Percentiles rank a stretch among this genome's conserved stretches.
Conservation (phyloP, 495 filamentous ascomycete genomes). For the Penicillium waksmanii region DNA sequence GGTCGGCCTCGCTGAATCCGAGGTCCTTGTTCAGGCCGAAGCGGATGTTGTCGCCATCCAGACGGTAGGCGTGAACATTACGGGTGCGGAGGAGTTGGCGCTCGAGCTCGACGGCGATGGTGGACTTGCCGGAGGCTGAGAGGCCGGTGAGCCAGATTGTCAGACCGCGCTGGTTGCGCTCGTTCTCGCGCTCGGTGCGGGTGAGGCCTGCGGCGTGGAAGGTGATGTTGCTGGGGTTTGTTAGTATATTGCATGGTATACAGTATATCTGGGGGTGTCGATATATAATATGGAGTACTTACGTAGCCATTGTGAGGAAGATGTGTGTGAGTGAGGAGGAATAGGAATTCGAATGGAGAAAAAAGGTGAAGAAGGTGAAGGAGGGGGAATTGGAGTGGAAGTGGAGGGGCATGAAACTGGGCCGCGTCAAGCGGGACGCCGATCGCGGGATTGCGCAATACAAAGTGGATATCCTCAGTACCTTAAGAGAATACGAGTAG, state of each 20-base stretch:
- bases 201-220: conserved; percentile 92
- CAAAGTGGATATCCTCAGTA: background rate
- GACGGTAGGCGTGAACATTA: conserved; percentile 81
- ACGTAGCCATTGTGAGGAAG: conserved; percentile 51
- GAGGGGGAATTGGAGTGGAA: conserved; percentile 2
- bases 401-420: conserved; percentile 20
- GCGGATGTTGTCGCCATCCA: conserved; percentile 98
- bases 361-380: conserved; percentile 5
- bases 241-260: background rate
- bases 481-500: background rate
- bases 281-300: conserved; percentile 24
- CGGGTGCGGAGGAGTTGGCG: conserved; percentile 81
- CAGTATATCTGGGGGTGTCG: background rate
- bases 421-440: conserved; percentile 26
- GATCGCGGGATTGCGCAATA: conserved; percentile 25
- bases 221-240: conserved; percentile 82
- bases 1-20: conserved; percentile 88
- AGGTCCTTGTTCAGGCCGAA: conserved; percentile 98
- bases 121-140: conserved; percentile 94
- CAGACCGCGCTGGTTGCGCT: conserved; percentile 84
- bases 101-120: conserved; percentile 92
- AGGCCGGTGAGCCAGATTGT: conserved; percentile 98
- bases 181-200: conserved; percentile 75
- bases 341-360: conserved; percentile 11
- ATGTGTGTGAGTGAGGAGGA: conserved; percentile 24